Evolutionary conservation across 2,329 filamentous ascomycete genomes (phyloP), one percentile per base, ranked within the genome.

Genomic region (Aspergillus sp.): DNA sequence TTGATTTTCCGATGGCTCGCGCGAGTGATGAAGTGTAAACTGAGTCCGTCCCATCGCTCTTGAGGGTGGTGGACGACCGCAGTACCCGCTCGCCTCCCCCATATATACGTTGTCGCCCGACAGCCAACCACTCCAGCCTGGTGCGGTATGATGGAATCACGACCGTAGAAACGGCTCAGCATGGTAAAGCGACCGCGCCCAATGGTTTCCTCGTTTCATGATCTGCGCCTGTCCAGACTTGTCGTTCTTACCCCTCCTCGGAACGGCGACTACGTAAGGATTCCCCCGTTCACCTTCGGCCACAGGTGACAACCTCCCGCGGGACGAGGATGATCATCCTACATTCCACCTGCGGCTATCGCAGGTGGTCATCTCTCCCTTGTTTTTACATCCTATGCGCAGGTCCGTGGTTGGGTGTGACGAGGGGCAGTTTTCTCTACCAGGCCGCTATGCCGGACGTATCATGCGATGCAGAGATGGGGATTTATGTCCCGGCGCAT

Each of bases 161-260:
- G 25, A 29, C 20, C 20, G 19, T 23, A 10, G 13, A 44, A 44
- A 25, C 41, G 20, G 19, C 14, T 44, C 52, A 56, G 46, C 43
- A 49, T 21, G 19, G 20, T 21, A 14, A 50, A 50, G 58, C 50
- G 57, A 58, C 59, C 42, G 45, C 55, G 50, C 55, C 58, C 57
- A 61, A 64, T 62, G 60, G 56, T 47, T 60, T 55, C 49, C 52
- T 61, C 56, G 58, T 63, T 64, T 62, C 55, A 59, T 62, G 59
- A 63, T 64, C 62, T 62, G 58, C 60, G 59, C 58, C 53, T 59
- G 60, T 63, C 60, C 56, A 60, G 60, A 61, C 58, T 60, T 47
- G 50, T 53, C 45, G 49, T 49, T 50, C 16, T 62, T 63, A 63
- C 61, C 61, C 61, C 61, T 62, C 60, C 55, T 57, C 55, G 49